Base-by-base conservation (phyloP, 768 basidiomycete species). In the Lentinula sp. region DNA sequence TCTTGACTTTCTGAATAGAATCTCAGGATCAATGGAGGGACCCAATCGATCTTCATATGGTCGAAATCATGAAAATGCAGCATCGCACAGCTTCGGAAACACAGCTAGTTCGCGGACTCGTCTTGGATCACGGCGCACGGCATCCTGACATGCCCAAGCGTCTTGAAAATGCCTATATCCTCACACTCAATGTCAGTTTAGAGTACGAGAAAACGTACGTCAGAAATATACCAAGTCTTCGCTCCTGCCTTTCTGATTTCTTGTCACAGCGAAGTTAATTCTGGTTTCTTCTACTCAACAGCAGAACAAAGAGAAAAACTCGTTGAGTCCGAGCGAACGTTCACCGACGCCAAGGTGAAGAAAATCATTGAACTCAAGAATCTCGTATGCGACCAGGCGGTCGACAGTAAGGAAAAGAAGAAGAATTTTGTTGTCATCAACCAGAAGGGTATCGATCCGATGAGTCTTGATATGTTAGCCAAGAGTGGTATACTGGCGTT, bases 11-110 rank as follows among this genome's bases (percentile, higher is more conserved):
- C 65, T 64, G 60, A 60, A 57, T 65, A 89, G 85, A 83, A 63
- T 73, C 82, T 18, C 76, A 78, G 63, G 86, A 89, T 69, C 84
- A 86, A 66, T 89, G 84, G 80, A 83, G 82, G 57, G 88, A 95
- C 66, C 94, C 95, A 54, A 95, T 98, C 70, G 97, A 99, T 78
- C 80, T 99, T 60, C 96, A 98, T 76, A 99, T 99, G 97, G 79
- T 99, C 56, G 97, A 99, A 76, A 88, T 98, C 64, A 98, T 98
- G 97, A 98, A 98, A 79, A 99, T 99, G 97, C 96, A 97, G 74
- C 97, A 99, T 77, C 90, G 95, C 68, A 95, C 90, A 46, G 94
- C 97, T 64, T 94, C 93, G 23, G 97, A 99, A 74, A 99, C 97
- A 34, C 91, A 97, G 71, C 85, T 99, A 42, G 80, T 99, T 68